These are phyloP conservation scores for Metarhizium album DNA, from an alignment of 2,329 filamentous ascomycete genomes.

Conservation along the genomic window DNA sequence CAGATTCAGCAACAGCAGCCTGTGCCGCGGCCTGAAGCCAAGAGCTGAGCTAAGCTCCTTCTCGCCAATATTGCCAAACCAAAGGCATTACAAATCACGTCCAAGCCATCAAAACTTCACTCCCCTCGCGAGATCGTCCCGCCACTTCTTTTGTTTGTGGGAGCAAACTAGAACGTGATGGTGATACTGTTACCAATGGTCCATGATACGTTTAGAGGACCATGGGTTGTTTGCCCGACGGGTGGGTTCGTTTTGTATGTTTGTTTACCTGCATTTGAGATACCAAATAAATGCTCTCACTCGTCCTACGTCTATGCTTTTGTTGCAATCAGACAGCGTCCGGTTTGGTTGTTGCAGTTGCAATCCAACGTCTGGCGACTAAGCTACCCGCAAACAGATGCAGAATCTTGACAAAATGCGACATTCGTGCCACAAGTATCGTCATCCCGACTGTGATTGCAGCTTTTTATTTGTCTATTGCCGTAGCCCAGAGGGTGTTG, in stretches of 20 bases:
- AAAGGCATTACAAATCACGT: not conserved
- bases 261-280: not conserved
- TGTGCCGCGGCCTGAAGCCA: not conserved
- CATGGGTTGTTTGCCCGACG: not conserved
- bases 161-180: not conserved
- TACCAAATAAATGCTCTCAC: not conserved
- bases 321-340: no score
- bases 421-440: no score
- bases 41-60: not conserved
- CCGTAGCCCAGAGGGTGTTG: no score
- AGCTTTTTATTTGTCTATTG: no score
- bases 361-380: no score
- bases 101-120: not conserved
- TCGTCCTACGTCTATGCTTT: not conserved
- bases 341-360: no score
- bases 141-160: not conserved
- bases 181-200: no score
- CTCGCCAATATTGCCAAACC: not conserved
- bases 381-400: no score
- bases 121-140: not conserved
- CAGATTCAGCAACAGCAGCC: slow-evolving; percentile 1
- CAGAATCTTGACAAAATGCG: no score
- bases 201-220: no score
- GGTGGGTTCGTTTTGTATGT: not conserved
- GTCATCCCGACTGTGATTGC: no score